A percentile compares a stretch with the other conserved stretches of the same genome.
Evolutionary conservation across 306 rosid genomes (phyloP).

Genomic region (Sophora flavescens): DNA sequence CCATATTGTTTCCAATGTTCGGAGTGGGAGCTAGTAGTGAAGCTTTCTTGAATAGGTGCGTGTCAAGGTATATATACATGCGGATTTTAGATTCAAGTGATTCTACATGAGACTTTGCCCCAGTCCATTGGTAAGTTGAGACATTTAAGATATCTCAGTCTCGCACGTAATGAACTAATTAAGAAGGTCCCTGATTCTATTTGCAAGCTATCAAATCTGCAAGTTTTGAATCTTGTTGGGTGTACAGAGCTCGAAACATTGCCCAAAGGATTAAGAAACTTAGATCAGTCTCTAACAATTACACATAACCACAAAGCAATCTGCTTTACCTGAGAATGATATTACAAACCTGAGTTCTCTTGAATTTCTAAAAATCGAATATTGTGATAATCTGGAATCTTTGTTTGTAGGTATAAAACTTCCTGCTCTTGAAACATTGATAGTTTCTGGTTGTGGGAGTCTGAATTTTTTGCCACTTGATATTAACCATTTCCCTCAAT

Average conservation of each 20-base stretch:
- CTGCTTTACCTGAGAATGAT: not conserved
- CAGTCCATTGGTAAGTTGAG: not conserved
- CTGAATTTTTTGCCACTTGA: conserved; percentile 16
- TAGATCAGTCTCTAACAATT: not conserved
- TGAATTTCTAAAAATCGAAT: not conserved
- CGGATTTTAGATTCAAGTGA: conserved; percentile 18
- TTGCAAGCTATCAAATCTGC: conserved; percentile 10
- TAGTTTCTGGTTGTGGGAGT: not conserved
- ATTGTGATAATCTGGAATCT: not conserved
- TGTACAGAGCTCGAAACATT: not conserved
- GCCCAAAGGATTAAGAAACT: not conserved
- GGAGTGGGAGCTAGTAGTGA: not conserved
- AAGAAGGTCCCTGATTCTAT: conserved; percentile 14
- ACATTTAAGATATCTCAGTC: conserved; percentile 3
- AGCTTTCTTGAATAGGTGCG: not conserved
- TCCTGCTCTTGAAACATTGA: not conserved
- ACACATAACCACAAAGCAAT: not conserved
- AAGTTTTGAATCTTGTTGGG: not conserved
- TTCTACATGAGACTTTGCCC: not conserved
- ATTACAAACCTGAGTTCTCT: conserved; percentile 9
- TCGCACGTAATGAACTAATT: not conserved
- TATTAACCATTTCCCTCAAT: not conserved
- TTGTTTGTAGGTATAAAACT: not conserved
- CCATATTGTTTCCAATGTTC: not conserved
- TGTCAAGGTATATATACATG: conserved; percentile 22